These are phyloP conservation scores for Kodamaea restingae DNA, from an alignment of 805 yeast genomes.

Conservation along the genomic window DNA sequence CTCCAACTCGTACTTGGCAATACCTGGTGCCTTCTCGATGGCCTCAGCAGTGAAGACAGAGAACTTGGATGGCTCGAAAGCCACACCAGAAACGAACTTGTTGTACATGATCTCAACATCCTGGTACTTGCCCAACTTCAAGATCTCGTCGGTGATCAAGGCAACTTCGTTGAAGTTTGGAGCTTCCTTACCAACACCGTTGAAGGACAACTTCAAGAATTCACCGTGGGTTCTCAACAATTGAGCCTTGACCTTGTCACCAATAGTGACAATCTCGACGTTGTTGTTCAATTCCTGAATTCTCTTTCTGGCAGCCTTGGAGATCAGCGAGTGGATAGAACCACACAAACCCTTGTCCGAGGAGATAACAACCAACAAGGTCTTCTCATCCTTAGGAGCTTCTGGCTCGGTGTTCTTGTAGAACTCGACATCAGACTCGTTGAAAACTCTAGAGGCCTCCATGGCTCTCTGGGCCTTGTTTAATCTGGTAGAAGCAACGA, in stretches of 20 bases:
- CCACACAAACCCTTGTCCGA: slow-evolving; percentile 99
- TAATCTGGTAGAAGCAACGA: slow-evolving; percentile 97
- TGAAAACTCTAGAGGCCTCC: slow-evolving; percentile 81
- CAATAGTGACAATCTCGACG: slow-evolving; percentile 77
- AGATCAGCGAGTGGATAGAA: slow-evolving; percentile 91
- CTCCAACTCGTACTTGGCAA: slow-evolving; percentile 74
- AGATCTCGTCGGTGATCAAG: slow-evolving; percentile 79
- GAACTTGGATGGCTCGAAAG: slow-evolving; percentile 78
- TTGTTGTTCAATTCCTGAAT: slow-evolving; percentile 58
- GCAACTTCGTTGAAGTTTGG: slow-evolving; percentile 92
- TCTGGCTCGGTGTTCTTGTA: slow-evolving; percentile 78
- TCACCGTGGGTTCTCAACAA: slow-evolving; percentile 75
- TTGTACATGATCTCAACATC: slow-evolving; percentile 81
- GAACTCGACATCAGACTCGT: slow-evolving; percentile 74
- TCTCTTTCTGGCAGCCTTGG: slow-evolving; percentile 79
- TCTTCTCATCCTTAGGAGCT: slow-evolving; percentile 53
- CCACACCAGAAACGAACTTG: slow-evolving; percentile 80
- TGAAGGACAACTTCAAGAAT: slow-evolving; percentile 68
- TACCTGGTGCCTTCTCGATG: slow-evolving; percentile 80
- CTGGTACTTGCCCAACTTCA: slow-evolving; percentile 64
- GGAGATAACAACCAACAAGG: slow-evolving; percentile 81
- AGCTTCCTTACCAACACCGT: slow-evolving; percentile 94
- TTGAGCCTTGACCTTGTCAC: slow-evolving; percentile 93
- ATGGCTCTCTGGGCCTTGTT: slow-evolving; percentile 94
- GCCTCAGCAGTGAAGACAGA: slow-evolving; percentile 65